These are phyloP conservation scores for Xylaria sp. DNA, from an alignment of 2,329 filamentous ascomycete species.

Conservation along the genomic window DNA sequence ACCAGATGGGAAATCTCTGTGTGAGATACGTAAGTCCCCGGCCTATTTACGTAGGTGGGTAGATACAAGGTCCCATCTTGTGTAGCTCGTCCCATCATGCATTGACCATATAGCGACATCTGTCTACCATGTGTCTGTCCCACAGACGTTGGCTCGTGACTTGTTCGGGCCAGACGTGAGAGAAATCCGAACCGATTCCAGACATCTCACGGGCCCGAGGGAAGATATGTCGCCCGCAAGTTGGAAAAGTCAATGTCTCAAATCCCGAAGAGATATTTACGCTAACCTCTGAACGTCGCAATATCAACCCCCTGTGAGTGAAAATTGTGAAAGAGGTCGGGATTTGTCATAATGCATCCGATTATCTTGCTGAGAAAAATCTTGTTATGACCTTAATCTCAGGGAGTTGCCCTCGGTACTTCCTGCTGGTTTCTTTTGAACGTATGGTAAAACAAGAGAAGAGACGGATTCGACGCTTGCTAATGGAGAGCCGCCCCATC, in stretches of 20 bases:
- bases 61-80: conserved; percentile 11
- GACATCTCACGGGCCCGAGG: not conserved
- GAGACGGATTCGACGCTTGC: not conserved
- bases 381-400: not conserved
- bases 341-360: not conserved
- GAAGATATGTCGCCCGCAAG: not conserved
- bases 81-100: not conserved
- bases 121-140: conserved; percentile 15
- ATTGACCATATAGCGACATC: not conserved
- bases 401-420: not conserved
- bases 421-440: not conserved
- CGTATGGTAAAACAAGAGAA: not conserved
- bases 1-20: conserved; percentile 6
- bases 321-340: not conserved
- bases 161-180: not conserved
- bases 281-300: not conserved
- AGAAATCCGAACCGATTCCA: not conserved
- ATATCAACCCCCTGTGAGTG: not conserved
- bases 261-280: not conserved
- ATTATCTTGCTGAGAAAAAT: not conserved
- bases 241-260: not conserved
- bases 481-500: not conserved
- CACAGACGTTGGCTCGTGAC: conserved; percentile 1
- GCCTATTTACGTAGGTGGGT: not conserved
- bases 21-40: conserved; percentile 24